phyloP scores from a whole-genome alignment of 2,329 filamentous ascomycete species.

The Nothophoma quercina region DNA sequence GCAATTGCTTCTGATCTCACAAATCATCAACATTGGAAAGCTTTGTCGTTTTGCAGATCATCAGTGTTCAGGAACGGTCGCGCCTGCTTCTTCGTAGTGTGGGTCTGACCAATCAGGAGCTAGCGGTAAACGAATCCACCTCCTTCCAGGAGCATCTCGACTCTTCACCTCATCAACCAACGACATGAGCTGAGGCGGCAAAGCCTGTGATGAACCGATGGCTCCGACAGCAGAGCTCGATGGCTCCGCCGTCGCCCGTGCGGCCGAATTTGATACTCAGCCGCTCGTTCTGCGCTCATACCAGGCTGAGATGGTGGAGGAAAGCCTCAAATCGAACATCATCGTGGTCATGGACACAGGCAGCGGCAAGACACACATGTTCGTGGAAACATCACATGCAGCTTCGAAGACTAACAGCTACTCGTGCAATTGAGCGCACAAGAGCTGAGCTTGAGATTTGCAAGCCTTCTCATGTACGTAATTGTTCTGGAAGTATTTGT shows the following conservation, averaged over 20 bases:
- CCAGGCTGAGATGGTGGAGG: constrained; percentile 59
- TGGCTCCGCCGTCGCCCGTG: constrained; percentile 10
- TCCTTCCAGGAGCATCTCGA: constrained; percentile 1
- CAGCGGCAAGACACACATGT: constrained; percentile 58
- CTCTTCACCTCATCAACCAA: not conserved
- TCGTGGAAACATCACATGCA: not conserved
- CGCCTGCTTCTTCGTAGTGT: constrained; percentile 1
- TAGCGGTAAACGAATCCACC: constrained; percentile 3
- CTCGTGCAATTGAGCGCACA: constrained; percentile 55
- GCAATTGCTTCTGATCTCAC: not conserved
- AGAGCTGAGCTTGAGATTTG: constrained; percentile 52
- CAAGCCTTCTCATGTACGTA: constrained; percentile 44
- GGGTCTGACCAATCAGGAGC: constrained; percentile 13
- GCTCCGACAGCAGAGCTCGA: constrained; percentile 2
- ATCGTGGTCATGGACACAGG: constrained; percentile 61
- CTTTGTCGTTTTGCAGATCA: not conserved
- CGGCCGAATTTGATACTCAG: constrained; percentile 11
- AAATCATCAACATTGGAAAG: not conserved
- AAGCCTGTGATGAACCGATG: not conserved
- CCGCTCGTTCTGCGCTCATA: constrained; percentile 52
- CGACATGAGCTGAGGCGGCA: not conserved
- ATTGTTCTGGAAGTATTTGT: not conserved
- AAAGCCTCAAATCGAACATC: constrained; percentile 54
- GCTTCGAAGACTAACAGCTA: constrained; percentile 20
- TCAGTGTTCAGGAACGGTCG: not conserved